phyloP scores from a whole-genome alignment of 2,329 filamentous ascomycete species.

The Chlorencoelia australis region DNA sequence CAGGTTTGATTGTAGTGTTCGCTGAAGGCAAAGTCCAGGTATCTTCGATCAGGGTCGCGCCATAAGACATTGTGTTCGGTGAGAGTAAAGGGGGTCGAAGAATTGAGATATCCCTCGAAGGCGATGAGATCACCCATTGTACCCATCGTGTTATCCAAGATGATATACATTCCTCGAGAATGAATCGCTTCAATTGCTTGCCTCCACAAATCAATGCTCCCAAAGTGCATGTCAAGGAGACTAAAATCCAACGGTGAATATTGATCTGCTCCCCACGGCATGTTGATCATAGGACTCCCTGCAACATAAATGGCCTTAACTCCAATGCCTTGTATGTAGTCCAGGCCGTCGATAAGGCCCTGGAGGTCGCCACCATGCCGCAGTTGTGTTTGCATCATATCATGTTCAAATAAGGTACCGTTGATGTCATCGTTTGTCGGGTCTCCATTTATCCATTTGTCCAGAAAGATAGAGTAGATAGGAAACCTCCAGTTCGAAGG shows the following conservation, averaged over 20 bases:
- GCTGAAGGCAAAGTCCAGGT: slow-evolving; percentile 49
- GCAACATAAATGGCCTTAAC: slow-evolving; percentile 47
- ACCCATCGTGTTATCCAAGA: slow-evolving; percentile 50
- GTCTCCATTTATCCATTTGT: slow-evolving; percentile 51
- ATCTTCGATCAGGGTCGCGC: slow-evolving; percentile 41
- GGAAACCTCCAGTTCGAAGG: slow-evolving; percentile 56
- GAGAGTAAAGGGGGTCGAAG: slow-evolving; percentile 41
- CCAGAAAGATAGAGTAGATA: slow-evolving; percentile 54
- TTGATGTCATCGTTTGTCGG: slow-evolving; percentile 55
- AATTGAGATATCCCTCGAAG: slow-evolving; percentile 50
- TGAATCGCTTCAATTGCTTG: slow-evolving; percentile 50
- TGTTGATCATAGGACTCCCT: slow-evolving; percentile 53
- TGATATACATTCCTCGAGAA: slow-evolving; percentile 50
- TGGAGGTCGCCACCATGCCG: slow-evolving; percentile 51
- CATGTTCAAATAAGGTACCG: slow-evolving; percentile 49
- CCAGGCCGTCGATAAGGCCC: slow-evolving; percentile 48
- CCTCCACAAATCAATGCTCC: slow-evolving; percentile 48
- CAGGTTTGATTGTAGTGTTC: slow-evolving; percentile 43
- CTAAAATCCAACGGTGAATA: slow-evolving; percentile 53
- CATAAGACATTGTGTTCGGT: slow-evolving; percentile 47
- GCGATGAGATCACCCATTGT: slow-evolving; percentile 55
- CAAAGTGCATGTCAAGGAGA: slow-evolving; percentile 52
- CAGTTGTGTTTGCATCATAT: slow-evolving; percentile 49
- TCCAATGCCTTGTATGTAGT: slow-evolving; percentile 56
- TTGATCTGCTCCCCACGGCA: slow-evolving; percentile 52